phyloP scores from a whole-genome alignment of 2,329 filamentous ascomycete species.

The Plenodomus lindquistii region DNA sequence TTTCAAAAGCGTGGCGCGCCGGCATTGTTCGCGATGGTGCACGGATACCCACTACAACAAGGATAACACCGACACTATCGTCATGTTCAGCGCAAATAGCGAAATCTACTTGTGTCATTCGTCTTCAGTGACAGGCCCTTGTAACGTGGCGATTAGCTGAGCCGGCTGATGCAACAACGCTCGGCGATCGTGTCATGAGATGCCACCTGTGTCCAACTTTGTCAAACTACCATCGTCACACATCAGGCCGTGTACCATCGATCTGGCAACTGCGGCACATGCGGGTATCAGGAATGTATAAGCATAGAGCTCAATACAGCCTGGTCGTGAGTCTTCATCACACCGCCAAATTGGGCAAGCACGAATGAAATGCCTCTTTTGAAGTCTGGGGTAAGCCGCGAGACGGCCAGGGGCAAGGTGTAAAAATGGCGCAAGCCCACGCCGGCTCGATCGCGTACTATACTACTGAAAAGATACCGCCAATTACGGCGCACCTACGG shows the following conservation, averaged over 20 bases:
- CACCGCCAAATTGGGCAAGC: conserved; percentile 22
- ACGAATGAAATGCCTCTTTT: conserved; percentile 22
- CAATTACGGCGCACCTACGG: conserved; percentile 32
- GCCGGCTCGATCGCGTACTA: conserved; percentile 24
- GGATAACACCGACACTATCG: conserved; percentile 28
- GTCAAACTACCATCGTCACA: conserved; percentile 13
- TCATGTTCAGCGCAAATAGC: conserved; percentile 32
- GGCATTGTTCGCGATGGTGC: conserved; percentile 8
- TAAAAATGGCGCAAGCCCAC: conserved; percentile 26
- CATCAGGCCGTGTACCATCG: conserved; percentile 7
- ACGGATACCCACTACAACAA: conserved; percentile 24
- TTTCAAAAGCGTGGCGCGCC: conserved; percentile 9
- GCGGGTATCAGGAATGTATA: conserved; percentile 15
- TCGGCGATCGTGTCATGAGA: conserved; percentile 20
- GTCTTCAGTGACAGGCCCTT: conserved; percentile 12
- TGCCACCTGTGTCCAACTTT: conserved; percentile 4
- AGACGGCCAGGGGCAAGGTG: conserved; percentile 12
- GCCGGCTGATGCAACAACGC: conserved; percentile 10
- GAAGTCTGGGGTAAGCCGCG: conserved; percentile 15
- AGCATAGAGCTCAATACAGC: conserved; percentile 25
- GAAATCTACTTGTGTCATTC: conserved; percentile 34
- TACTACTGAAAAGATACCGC: conserved; percentile 31
- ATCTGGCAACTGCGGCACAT: conserved; percentile 15
- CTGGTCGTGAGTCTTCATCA: conserved; percentile 23
- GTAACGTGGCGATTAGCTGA: conserved; percentile 29